Base-by-base conservation (phyloP, 768 basidiomycete species). In the Nevesoporus exiguus region DNA sequence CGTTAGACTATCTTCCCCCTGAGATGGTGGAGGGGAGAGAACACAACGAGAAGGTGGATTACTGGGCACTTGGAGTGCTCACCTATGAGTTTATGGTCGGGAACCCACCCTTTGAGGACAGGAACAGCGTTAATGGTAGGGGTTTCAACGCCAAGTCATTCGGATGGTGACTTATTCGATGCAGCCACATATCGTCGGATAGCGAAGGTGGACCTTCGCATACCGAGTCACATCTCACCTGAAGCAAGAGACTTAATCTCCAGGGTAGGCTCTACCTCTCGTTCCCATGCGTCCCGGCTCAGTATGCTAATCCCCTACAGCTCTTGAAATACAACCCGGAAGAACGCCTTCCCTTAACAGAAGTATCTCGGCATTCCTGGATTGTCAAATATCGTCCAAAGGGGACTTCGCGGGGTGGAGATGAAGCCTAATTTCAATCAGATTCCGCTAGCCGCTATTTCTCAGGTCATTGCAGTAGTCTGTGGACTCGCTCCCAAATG, bases 21-120 rank as follows among this genome's bases (percentile, higher is more conserved):
- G 96, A 98, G 77, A 99, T 98, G 97, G 90, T 99, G 14, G 93
- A 97, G 62, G 86, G 88, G 0, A 86, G 81, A 60, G 90, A 90
- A 55, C 95, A 98, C 67, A 87, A 80, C 50, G 91, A 93, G 64
- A 86, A 82, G 65, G 96, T 98, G 36, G 96, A 98, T 64, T 81
- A 93, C 55, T 99, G 96, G 96, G 96, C 96, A 0, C 75, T 99
- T 25, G 96, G 96, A 42, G 95, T 98, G n/a, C 76, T 99, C 57
- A 88, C 88, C 1, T 99, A 93, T 68, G 96, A 99, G 70, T 98
- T 99, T 69, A 73, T 98, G 55, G 83, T 84, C 49, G 96, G 96
- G 6, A 80, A 79, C 11, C 85, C 86, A 19, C 86, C 85, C 0
- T 99, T 98, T 59, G 96, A 98, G 66, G 93, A 95, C 66, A 73